Conservation (phyloP, 1,284 basidiomycete genomes). For the Ganoderma meredithae region DNA sequence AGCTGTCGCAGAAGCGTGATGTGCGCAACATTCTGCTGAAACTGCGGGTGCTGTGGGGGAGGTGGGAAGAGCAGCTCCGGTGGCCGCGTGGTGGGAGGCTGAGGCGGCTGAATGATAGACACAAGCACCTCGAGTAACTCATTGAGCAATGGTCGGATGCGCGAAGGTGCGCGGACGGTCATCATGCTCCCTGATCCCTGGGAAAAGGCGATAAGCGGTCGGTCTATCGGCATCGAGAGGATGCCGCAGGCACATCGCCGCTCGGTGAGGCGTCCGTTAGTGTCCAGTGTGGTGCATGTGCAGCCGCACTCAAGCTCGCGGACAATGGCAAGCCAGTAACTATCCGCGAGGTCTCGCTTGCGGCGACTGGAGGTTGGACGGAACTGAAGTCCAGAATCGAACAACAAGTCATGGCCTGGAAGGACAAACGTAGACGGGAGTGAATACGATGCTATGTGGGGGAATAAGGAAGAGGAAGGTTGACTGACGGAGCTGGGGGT, state of each 20-base stretch:
- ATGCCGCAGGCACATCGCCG: slow-evolving; percentile 44
- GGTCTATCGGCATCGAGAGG: slow-evolving; percentile 35
- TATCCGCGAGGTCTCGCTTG: slow-evolving; percentile 79
- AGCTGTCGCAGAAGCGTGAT: slow-evolving; percentile 64
- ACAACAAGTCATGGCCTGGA: slow-evolving; percentile 89
- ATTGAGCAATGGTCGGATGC: slow-evolving; percentile 74
- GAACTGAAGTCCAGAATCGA: slow-evolving; percentile 81
- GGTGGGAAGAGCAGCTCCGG: slow-evolving; percentile 25
- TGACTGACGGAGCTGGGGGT: slow-evolving; percentile 86
- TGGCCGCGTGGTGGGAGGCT: slow-evolving; percentile 41
- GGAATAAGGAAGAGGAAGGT: slow-evolving; percentile 21
- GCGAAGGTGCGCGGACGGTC: slow-evolving; percentile 76
- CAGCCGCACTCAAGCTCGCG: slow-evolving; percentile 85
- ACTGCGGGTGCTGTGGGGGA: slow-evolving; percentile 36
- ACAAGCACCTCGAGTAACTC: slow-evolving; percentile 87
- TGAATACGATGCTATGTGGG: slow-evolving; percentile 27
- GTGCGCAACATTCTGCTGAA: slow-evolving; percentile 52
- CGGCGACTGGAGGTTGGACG: slow-evolving; percentile 74
- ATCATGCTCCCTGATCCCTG: slow-evolving; percentile 48
- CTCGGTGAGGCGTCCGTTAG: slow-evolving; percentile 58
- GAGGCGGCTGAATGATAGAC: slow-evolving; percentile 77
- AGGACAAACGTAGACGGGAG: slow-evolving; percentile 23
- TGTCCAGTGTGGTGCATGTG: slow-evolving; percentile 83
- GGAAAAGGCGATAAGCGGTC: slow-evolving; percentile 54
- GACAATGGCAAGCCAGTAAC: slow-evolving; percentile 86